These are phyloP conservation scores for Ustilago trichophora DNA, from an alignment of 1,284 basidiomycete species.

Conservation along the genomic window DNA sequence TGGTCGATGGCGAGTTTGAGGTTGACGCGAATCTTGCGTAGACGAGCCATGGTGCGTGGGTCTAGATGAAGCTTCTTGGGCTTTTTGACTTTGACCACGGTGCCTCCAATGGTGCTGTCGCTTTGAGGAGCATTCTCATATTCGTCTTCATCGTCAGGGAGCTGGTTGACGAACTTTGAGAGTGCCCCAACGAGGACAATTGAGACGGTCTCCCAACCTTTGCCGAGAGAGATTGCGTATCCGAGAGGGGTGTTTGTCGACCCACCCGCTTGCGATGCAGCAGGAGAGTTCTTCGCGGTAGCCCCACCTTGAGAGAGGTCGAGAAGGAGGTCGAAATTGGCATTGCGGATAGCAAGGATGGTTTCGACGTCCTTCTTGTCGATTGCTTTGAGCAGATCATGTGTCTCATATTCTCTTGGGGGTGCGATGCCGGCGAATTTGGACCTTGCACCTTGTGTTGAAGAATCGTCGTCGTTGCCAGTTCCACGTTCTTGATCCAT, in stretches of 20 bases:
- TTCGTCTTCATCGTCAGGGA: constrained; percentile 58
- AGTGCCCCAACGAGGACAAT: constrained; percentile 61
- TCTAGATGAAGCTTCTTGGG: constrained; percentile 47
- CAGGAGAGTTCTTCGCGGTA: constrained; percentile 17
- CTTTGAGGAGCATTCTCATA: constrained; percentile 3
- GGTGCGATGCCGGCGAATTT: constrained; percentile 7
- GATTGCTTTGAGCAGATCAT: constrained; percentile 63
- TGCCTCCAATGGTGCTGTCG: constrained; percentile 4
- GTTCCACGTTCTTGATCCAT: constrained; percentile 4
- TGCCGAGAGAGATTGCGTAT: constrained; percentile 58
- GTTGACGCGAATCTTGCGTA: constrained; percentile 60
- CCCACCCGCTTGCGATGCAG: constrained; percentile 34
- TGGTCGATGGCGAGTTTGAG: constrained; percentile 63
- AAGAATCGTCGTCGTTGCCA: neutral
- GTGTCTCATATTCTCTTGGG: constrained; percentile 46
- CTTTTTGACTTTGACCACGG: constrained; percentile 25
- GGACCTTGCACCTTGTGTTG: neutral
- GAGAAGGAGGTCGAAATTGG: constrained; percentile 60
- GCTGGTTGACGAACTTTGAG: constrained; percentile 61
- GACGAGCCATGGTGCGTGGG: constrained; percentile 44
- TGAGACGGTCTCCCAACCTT: constrained; percentile 50
- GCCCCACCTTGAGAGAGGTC: constrained; percentile 45
- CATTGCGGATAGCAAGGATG: constrained; percentile 59
- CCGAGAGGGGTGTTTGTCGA: constrained; percentile 52
- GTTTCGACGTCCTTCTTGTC: constrained; percentile 61